These are phyloP conservation scores for Filosporella fistucella DNA, from an alignment of 495 filamentous ascomycete species.

Conservation along the genomic window DNA sequence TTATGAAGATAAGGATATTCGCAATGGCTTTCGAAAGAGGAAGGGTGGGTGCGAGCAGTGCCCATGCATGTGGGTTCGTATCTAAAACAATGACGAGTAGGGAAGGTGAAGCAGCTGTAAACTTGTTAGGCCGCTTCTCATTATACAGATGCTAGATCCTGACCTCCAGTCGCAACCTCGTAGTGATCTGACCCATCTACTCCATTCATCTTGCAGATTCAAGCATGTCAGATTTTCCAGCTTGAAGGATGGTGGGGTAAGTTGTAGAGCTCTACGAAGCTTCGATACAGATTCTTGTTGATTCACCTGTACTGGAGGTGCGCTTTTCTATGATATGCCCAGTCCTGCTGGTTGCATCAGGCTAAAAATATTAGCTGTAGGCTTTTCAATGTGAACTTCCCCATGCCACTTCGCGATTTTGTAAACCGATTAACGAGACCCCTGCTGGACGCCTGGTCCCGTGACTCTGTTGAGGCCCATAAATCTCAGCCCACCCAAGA, in stretches of 20 bases:
- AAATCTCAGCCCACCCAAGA: too few species aligned
- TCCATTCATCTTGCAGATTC: slow-evolving; percentile 74
- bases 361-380: not conserved
- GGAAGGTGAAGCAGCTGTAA: slow-evolving; percentile 67
- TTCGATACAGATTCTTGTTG: too few species aligned
- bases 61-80: slow-evolving; percentile 95
- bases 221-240: slow-evolving; percentile 13
- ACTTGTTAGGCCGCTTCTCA: slow-evolving; percentile 5
- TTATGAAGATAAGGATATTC: slow-evolving; percentile 92
- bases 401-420: too few species aligned
- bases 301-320: too few species aligned
- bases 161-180: slow-evolving; percentile 47
- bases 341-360: too few species aligned
- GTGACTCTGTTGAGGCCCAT: too few species aligned
- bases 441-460: slow-evolving; percentile 7
- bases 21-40: slow-evolving; percentile 80
- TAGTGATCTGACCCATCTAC: slow-evolving; percentile 89
- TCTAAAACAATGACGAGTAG: slow-evolving; percentile 90
- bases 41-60: slow-evolving; percentile 68
- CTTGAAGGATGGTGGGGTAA: too few species aligned
- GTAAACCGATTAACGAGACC: too few species aligned
- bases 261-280: too few species aligned
- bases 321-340: too few species aligned
- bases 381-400: too few species aligned
- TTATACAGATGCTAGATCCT: slow-evolving; percentile 1